Evolutionary conservation across 345 rosid genomes (phyloP), one percentile per base, ranked within the genome.

Genomic region (Corchorus capsularis): DNA sequence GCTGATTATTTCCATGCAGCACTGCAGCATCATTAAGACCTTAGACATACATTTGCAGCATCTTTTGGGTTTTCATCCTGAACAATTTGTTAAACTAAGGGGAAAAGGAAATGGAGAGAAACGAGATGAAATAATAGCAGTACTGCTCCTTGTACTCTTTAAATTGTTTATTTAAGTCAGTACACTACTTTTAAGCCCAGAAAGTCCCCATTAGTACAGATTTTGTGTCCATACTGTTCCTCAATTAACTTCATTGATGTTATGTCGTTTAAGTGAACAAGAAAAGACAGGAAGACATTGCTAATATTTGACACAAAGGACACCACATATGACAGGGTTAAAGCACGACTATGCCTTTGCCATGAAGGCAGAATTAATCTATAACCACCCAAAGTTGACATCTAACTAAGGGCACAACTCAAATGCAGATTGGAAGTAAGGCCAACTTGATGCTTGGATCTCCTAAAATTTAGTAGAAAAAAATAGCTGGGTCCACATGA

Each of bases 1-100:
- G 43, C 43, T 39, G 6, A 1, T 39, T 39, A 39, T 39, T 39
- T 39, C 5, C 16, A 27, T 68, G 57, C 39, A 67, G 39, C 49
- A 49, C 19, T 67, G 71, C 59, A 50, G 60, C 59, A 69, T 34
- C 55, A 49, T 68, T 69, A 14, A 49, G 49, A 69, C 46, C 73
- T 8, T 15, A 34, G 73, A 32, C 73, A 57, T 69, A 32, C 46
- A 13, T 4, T 7, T 17, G 15, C 14, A 8, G 16, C 46, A 32
- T 34, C 27, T 70, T 69, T 53, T 9, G 47, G 32, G 2, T 15
- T 32, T 67, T 69, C 60, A 52, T 52, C 32, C 46, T 52, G 10
- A 34, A 34, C 39, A 50, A 15, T 1, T 52, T 32, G 46, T 52
- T 52, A 69, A 69, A 52, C 9, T 50, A 52, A 16, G 17, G 16